Conservation (phyloP, 441 rosid species). For the Euphorbia celastroides region DNA sequence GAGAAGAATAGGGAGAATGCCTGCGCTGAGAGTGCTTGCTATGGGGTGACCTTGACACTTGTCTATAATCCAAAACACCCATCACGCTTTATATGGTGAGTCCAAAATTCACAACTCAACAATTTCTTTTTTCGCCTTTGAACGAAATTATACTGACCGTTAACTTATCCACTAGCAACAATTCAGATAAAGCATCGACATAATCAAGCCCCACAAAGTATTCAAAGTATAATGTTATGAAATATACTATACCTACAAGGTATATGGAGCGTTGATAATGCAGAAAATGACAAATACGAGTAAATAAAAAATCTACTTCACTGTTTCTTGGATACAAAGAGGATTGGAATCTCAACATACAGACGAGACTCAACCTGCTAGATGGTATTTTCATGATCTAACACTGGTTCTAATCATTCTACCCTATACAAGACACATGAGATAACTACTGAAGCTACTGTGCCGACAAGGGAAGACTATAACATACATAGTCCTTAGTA, state of each 20-base stretch:
- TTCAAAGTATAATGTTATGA: too few relatives aligned
- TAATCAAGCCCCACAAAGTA: constrained; percentile 9
- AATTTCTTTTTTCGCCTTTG: constrained; percentile 32
- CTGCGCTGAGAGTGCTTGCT: constrained; percentile 99
- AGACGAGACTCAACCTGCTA: neutral
- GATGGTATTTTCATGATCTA: neutral
- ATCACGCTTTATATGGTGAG: constrained; percentile 69
- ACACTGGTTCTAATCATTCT: neutral
- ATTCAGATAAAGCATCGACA: constrained; percentile 7
- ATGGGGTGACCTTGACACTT: constrained; percentile 97
- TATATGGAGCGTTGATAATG: neutral
- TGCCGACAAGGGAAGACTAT: neutral
- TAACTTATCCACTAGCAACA: constrained; percentile 24
- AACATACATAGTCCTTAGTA: neutral
- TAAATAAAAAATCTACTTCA: too few relatives aligned
- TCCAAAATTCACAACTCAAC: constrained; percentile 28
- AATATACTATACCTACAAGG: neutral
- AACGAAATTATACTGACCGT: constrained; percentile 12
- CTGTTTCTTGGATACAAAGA: too few relatives aligned
- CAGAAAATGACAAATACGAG: neutral
- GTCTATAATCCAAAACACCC: constrained; percentile 96
- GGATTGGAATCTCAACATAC: neutral
- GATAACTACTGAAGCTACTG: neutral
- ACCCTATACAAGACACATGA: neutral
- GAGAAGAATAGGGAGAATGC: constrained; percentile 95